Evolutionary conservation across 208 protist genomes (phyloP).

Genomic region (Angomonas ambiguus): DNA sequence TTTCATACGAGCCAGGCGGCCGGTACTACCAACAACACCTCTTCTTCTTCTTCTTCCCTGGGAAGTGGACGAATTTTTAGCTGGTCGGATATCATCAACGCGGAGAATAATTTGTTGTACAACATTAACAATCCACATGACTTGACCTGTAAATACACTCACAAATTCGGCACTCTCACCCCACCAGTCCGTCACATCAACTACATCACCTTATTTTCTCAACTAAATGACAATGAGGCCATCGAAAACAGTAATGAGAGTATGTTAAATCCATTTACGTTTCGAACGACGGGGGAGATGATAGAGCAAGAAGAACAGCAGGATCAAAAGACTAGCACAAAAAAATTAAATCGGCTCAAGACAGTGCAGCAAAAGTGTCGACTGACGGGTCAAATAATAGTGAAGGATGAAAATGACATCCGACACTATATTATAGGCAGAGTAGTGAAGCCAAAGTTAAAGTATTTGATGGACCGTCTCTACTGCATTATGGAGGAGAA

Average conservation of each 20-base stretch:
- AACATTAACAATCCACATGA: too few species aligned
- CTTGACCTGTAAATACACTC: constrained; percentile 31
- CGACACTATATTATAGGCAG: constrained; percentile 27
- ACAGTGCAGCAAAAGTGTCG: constrained; percentile 38
- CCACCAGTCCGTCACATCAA: constrained; percentile 43
- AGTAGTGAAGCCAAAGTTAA: neutral
- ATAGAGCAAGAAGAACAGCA: neutral
- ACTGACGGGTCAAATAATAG: constrained; percentile 30
- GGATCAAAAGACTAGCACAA: neutral
- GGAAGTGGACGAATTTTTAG: too few species aligned
- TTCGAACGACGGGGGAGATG: constrained; percentile 8
- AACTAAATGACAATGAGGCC: constrained; percentile 59
- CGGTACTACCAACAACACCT: constrained; percentile 20
- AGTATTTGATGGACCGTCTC: neutral
- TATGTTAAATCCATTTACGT: constrained; percentile 31
- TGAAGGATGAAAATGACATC: constrained; percentile 40
- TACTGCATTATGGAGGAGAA: neutral
- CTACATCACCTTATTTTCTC: constrained; percentile 19
- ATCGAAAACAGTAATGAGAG: constrained; percentile 31
- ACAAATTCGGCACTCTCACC: constrained; percentile 51
- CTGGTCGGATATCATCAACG: constrained; percentile 49
- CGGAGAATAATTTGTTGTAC: constrained; percentile 52
- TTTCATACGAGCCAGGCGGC: constrained; percentile 4
- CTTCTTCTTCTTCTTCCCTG: too few species aligned
- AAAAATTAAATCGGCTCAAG: neutral